A percentile compares a stretch with the other conserved stretches of the same genome.
phyloP scores from a whole-genome alignment of 1,284 basidiomycete genomes.

The Salmacisia buchloeana region DNA sequence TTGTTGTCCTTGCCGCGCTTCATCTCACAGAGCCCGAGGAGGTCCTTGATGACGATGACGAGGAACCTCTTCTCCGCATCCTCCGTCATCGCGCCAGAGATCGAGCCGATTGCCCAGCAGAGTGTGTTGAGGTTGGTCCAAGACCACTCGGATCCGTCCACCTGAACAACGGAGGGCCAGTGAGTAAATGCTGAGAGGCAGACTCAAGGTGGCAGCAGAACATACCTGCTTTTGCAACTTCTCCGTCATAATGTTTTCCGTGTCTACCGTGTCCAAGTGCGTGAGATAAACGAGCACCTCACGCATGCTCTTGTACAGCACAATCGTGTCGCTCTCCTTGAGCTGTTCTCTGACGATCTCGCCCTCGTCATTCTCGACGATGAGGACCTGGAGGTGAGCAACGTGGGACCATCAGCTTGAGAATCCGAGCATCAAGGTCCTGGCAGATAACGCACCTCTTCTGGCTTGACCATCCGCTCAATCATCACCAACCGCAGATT shows the following conservation, averaged over 20 bases:
- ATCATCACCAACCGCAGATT: conserved; percentile 95
- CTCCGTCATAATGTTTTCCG: conserved; percentile 81
- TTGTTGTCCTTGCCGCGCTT: conserved; percentile 99
- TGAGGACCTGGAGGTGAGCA: conserved; percentile 60
- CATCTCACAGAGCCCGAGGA: conserved; percentile 92
- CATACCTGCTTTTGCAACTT: conserved; percentile 82
- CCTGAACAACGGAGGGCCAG: conserved; percentile 42
- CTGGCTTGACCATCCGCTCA: conserved; percentile 99
- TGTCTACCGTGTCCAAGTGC: conserved; percentile 91
- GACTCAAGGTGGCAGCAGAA: conserved; percentile 39
- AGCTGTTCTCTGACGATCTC: conserved; percentile 99
- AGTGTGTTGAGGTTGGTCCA: conserved; percentile 99
- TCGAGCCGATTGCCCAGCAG: conserved; percentile 99
- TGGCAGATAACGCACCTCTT: conserved; percentile 59
- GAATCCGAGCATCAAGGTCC: not conserved
- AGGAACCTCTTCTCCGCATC: conserved; percentile 98
- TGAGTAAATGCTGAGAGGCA: conserved; percentile 21
- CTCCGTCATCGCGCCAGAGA: conserved; percentile 97
- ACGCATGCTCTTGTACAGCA: conserved; percentile 98
- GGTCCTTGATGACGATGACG: conserved; percentile 97
- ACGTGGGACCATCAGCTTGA: not conserved
- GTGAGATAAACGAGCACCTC: conserved; percentile 89
- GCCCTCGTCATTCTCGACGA: conserved; percentile 98
- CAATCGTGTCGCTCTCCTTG: conserved; percentile 98
- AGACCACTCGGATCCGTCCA: conserved; percentile 96